Conservation (phyloP, 2,329 filamentous ascomycete genomes). For the Lecanosticta acicola region DNA sequence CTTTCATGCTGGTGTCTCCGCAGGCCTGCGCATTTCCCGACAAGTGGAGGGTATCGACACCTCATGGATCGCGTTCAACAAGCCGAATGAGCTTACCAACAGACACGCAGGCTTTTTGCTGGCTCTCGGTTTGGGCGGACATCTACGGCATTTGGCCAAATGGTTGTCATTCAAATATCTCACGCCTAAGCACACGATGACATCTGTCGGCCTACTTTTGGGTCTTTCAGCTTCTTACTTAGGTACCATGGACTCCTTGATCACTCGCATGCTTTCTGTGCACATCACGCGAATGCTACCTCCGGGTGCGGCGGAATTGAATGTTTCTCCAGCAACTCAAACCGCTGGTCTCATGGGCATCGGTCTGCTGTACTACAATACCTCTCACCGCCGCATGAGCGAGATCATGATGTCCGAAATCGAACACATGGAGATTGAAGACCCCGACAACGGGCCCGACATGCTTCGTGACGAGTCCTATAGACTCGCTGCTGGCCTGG, state of each 20-base stretch:
- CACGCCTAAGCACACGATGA: constrained; percentile 99
- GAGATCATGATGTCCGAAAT: constrained; percentile 99
- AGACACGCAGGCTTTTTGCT: constrained; percentile 93
- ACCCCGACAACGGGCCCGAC: constrained; percentile 61
- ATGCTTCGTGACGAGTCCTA: constrained; percentile 91
- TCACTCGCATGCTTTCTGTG: constrained; percentile 87
- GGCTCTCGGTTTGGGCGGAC: constrained; percentile 86
- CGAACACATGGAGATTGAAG: constrained; percentile 77
- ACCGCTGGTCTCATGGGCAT: constrained; percentile 97
- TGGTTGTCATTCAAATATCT: constrained; percentile 99
- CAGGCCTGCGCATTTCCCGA: constrained; percentile 82
- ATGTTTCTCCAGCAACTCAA: constrained; percentile 86
- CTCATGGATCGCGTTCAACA: constrained; percentile 98
- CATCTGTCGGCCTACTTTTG: constrained; percentile 88
- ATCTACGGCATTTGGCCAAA: constrained; percentile 89
- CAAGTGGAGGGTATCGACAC: constrained; percentile 92
- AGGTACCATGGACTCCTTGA: constrained; percentile 94
- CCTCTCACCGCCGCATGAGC: constrained; percentile 95
- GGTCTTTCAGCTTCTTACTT: constrained; percentile 90
- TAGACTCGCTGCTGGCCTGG: constrained; percentile 85
- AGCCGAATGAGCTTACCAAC: constrained; percentile 85
- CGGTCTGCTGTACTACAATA: constrained; percentile 86
- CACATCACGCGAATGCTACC: constrained; percentile 95
- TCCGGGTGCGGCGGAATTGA: constrained; percentile 85
- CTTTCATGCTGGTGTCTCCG: constrained; percentile 94